Evolutionary conservation across 2,329 filamentous ascomycete genomes (phyloP).

Genomic region (Alternaria sp.): DNA sequence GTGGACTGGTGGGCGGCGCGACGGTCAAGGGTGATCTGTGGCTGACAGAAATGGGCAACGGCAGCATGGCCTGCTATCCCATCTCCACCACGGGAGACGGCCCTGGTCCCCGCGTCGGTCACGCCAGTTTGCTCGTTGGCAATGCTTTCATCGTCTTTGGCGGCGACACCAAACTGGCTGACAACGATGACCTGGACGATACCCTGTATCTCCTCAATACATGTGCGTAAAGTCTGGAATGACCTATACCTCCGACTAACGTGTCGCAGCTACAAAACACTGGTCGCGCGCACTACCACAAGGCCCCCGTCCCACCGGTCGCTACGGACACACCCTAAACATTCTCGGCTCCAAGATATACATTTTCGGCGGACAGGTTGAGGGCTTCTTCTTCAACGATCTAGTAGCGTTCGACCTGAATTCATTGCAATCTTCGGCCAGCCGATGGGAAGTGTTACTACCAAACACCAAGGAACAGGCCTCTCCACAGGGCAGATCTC

Average conservation of each 20-base stretch:
- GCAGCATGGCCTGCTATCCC: conserved; percentile 87
- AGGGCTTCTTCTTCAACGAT: conserved; percentile 98
- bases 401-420: conserved; percentile 95
- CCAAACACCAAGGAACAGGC: conserved; percentile 69
- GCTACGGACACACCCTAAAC: conserved; percentile 95
- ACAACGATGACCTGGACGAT: conserved; percentile 88
- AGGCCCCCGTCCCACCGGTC: conserved; percentile 82
- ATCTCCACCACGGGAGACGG: conserved; percentile 91
- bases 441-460: conserved; percentile 93
- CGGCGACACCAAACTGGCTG: conserved; percentile 96
- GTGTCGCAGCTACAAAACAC: conserved; percentile 80
- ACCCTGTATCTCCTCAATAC: conserved; percentile 97
- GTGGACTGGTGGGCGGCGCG: conserved; percentile 90
- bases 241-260: conserved; percentile 30
- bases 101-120: conserved; percentile 91
- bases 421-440: conserved; percentile 86
- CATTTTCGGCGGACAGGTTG: conserved; percentile 96
- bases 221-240: conserved; percentile 67
- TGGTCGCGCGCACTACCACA: conserved; percentile 94
- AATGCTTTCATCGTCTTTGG: conserved; percentile 99
- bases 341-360: conserved; percentile 97
- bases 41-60: conserved; percentile 89
- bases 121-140: conserved; percentile 90
- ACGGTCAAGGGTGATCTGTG: conserved; percentile 97
- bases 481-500: conserved; percentile 50